Evolutionary conservation across 768 basidiomycete species (phyloP).

Genomic region (Boletus huronensis): DNA sequence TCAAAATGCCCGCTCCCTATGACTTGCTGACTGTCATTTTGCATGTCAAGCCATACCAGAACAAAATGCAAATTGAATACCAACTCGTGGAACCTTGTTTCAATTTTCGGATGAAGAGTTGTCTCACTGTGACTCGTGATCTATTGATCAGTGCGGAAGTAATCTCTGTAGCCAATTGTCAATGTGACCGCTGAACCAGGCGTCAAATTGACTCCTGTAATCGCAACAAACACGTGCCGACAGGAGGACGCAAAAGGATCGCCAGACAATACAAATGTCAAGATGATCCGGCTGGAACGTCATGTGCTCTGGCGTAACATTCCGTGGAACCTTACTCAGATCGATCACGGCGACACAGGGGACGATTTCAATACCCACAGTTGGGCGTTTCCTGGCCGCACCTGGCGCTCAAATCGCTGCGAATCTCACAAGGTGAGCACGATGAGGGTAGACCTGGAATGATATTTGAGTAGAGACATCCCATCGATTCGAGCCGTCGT

Average conservation of each 20-base stretch:
- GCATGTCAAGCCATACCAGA: background rate
- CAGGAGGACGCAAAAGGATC: background rate
- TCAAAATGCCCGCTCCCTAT: background rate
- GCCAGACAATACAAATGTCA: background rate
- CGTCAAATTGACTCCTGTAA: background rate
- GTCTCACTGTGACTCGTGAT: background rate
- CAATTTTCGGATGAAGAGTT: background rate
- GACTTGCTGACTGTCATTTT: background rate
- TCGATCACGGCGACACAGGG: background rate
- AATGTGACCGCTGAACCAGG: background rate
- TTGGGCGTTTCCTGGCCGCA: background rate
- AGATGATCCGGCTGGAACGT: conserved; percentile 2
- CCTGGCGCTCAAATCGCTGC: background rate
- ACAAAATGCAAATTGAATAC: background rate
- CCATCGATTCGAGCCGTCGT: background rate
- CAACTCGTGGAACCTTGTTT: background rate
- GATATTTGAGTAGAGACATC: background rate
- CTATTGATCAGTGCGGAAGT: background rate
- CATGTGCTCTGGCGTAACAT: background rate
- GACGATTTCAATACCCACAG: background rate
- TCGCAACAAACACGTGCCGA: background rate
- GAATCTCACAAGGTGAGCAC: background rate
- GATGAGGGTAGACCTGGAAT: background rate
- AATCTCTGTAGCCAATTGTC: background rate
- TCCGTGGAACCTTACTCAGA: background rate